Base-by-base conservation (phyloP, 257 asterid species). In the Oldenlandia corymbosa region DNA sequence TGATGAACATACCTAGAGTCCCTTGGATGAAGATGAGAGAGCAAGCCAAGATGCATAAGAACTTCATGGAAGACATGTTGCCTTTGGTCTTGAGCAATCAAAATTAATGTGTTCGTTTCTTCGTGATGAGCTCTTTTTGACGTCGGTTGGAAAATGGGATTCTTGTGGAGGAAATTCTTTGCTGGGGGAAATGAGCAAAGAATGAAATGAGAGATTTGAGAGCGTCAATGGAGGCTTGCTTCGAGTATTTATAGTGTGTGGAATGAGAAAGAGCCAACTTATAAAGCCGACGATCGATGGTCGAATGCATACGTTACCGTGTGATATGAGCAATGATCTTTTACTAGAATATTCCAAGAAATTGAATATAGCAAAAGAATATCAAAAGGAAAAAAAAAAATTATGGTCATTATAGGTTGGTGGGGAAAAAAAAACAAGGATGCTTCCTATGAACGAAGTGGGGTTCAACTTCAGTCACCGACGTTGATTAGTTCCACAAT, bases 1-100 rank as follows among this genome's bases (percentile, higher is more conserved):
- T 2, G 14, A 21, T 56, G 1, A 11, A 27, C 54, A 9, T 69
- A 65, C 80, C 83, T 26, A 67, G 62, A 52, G 76, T 21, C 47
- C 68, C 78, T 18, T 58, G 80, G 64, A 79, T 42, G 65, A 75
- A 63, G 61, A 56, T 17, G 34, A 82, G 80, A 48, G 79, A 69
- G 49, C 69, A 73, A 17, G 80, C 74, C 42, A 79, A 60, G 72
- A 78, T n/a, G 58, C 81, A 65, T 2, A 75, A n/a, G 37, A 34
- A 34, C 39, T 34, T 34, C 6, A 34, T 9, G 4, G 39, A 34
- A 3, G 39, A 34, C 4, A 34, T 9, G 6, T 3, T 34, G 9
- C 4, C 39, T 34, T 4, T 34, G n/a, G n/a, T n/a, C n/a, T n/a
- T n/a, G n/a, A n/a, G n/a, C n/a, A n/a, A n/a, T n/a, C n/a, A n/a